Evolutionary conservation across 352 stramenopile genomes (phyloP).

Genomic region (Pythium myriotylum): DNA sequence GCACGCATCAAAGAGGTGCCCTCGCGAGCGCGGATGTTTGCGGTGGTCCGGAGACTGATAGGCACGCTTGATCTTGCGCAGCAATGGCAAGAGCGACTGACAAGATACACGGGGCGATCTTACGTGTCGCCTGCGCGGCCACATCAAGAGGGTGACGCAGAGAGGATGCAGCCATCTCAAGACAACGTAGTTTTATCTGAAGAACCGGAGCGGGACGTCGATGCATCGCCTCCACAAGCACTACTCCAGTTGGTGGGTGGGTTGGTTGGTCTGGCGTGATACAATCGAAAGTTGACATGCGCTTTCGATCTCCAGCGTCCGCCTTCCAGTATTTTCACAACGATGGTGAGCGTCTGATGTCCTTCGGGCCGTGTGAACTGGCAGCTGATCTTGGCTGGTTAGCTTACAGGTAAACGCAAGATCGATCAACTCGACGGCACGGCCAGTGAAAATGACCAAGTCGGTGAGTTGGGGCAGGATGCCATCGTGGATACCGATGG

Average conservation of each 20-base stretch:
- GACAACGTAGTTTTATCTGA: not conserved
- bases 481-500: no score
- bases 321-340: conserved; percentile 23
- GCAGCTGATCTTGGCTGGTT: not conserved
- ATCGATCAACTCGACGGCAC: conserved; percentile 28
- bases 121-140: not conserved
- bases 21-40: not conserved
- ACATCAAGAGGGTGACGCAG: not conserved
- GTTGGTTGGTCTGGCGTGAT: not conserved
- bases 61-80: not conserved
- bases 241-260: conserved; percentile 10
- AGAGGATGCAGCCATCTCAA: no score
- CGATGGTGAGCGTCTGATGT: conserved; percentile 23
- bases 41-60: not conserved
- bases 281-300: not conserved
- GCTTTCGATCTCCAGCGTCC: conserved; percentile 4
- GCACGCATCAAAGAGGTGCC: conserved; percentile 16
- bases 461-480: not conserved
- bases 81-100: conserved; percentile 23
- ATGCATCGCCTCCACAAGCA: not conserved
- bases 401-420: conserved; percentile 22
- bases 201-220: not conserved
- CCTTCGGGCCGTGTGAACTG: not conserved
- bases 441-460: not conserved
- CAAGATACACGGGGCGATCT: conserved; percentile 20